Conservation (phyloP, 2,329 filamentous ascomycete species). For the Aaosphaeria pasadenensis region DNA sequence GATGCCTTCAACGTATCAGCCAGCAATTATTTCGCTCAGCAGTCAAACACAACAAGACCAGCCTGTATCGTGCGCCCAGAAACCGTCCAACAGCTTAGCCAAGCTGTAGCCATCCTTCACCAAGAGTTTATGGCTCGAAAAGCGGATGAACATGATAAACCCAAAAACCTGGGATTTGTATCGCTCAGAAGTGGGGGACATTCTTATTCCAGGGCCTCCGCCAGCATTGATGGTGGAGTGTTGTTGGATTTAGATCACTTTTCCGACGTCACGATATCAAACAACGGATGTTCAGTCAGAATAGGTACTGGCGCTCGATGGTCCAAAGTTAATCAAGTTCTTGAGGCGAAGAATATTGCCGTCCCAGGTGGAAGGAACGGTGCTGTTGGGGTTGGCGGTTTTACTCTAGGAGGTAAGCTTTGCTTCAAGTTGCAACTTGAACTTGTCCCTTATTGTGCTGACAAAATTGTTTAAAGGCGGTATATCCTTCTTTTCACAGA, state of each 20-base stretch:
- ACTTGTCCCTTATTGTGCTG: neutral
- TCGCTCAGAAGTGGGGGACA: slow-evolving; percentile 2
- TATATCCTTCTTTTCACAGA: slow-evolving; percentile 1
- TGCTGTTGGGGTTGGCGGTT: slow-evolving; percentile 25
- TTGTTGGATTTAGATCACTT: slow-evolving; percentile 3
- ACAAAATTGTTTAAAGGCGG: neutral
- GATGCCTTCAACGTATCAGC: slow-evolving; percentile 2
- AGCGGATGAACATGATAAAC: neutral
- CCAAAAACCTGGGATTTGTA: slow-evolving; percentile 1
- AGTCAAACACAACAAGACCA: slow-evolving; percentile 2
- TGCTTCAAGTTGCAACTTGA: neutral
- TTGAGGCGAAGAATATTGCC: slow-evolving; percentile 14
- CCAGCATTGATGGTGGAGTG: slow-evolving; percentile 4
- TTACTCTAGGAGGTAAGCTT: slow-evolving; percentile 24
- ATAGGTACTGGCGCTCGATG: slow-evolving; percentile 19
- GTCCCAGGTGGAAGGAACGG: slow-evolving; percentile 21
- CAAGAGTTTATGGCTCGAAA: slow-evolving; percentile 3
- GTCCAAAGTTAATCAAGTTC: slow-evolving; percentile 11
- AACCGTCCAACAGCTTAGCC: slow-evolving; percentile 3
- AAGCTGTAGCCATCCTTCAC: slow-evolving; percentile 2
- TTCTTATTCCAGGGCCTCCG: slow-evolving; percentile 1
- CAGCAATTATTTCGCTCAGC: slow-evolving; percentile 3
- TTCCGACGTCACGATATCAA: slow-evolving; percentile 1
- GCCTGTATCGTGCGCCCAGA: slow-evolving; percentile 2
- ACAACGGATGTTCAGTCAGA: slow-evolving; percentile 6